phyloP scores from a whole-genome alignment of 2,329 filamentous ascomycete species.

The Claviceps capensis region DNA sequence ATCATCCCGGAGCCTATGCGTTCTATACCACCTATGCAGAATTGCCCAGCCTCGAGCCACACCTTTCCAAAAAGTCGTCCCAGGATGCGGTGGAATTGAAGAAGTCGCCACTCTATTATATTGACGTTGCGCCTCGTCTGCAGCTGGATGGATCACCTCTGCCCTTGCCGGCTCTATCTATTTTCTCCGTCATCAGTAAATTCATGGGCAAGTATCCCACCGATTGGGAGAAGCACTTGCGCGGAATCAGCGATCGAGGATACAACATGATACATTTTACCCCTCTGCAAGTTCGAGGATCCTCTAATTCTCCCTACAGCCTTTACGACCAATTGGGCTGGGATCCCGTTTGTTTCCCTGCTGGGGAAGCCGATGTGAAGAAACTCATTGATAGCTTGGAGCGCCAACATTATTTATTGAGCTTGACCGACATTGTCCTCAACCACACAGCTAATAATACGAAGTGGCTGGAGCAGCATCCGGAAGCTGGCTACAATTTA shows the following conservation, averaged over 20 bases:
- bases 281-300: slow-evolving; percentile 74
- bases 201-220: slow-evolving; percentile 89
- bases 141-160: slow-evolving; percentile 59
- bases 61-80: slow-evolving; percentile 11
- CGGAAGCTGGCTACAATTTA: slow-evolving; percentile 90
- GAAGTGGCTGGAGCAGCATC: slow-evolving; percentile 85
- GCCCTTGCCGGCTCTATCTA: slow-evolving; percentile 73
- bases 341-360: slow-evolving; percentile 69
- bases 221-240: slow-evolving; percentile 82
- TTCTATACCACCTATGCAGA: slow-evolving; percentile 91
- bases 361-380: slow-evolving; percentile 69
- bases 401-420: slow-evolving; percentile 68
- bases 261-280: slow-evolving; percentile 99
- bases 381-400: slow-evolving; percentile 71
- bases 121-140: slow-evolving; percentile 79
- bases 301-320: slow-evolving; percentile 94
- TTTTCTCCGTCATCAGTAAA: slow-evolving; percentile 93
- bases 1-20: slow-evolving; percentile 73
- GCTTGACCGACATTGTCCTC: slow-evolving; percentile 90
- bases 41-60: slow-evolving; percentile 49
- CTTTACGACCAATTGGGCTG: slow-evolving; percentile 85
- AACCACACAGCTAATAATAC: slow-evolving; percentile 97
- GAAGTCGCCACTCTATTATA: slow-evolving; percentile 70
- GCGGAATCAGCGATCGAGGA: slow-evolving; percentile 75
- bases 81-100: slow-evolving; percentile 34